These are phyloP conservation scores for Xylariales sp. DNA, from an alignment of 2,329 filamentous ascomycete species.

Conservation along the genomic window DNA sequence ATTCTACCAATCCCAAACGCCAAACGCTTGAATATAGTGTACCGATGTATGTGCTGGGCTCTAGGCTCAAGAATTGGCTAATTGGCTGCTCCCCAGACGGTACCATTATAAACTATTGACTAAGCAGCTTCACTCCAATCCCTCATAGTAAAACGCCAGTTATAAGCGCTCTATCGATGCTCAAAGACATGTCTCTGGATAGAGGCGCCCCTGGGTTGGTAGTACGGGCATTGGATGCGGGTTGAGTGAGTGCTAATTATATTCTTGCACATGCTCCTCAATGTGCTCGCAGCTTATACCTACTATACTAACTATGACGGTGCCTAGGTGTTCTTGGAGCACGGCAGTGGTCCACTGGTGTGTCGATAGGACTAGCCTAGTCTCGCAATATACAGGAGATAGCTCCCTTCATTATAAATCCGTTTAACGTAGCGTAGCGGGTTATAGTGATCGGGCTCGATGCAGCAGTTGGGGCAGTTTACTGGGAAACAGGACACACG, in stretches of 20 bases:
- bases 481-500: neutral
- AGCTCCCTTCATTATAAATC: conserved; percentile 10
- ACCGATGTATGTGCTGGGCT: no score
- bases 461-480: conserved; percentile 8
- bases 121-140: neutral
- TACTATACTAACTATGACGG: neutral
- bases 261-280: neutral
- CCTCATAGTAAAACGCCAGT: neutral
- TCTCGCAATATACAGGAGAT: neutral
- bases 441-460: conserved; percentile 6
- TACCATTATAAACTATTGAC: neutral
- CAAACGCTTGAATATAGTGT: neutral
- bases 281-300: neutral
- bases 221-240: neutral
- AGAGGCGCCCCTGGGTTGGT: neutral
- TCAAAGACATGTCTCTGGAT: neutral
- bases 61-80: neutral
- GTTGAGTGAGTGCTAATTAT: neutral
- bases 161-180: neutral
- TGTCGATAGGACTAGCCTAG: neutral
- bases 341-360: neutral
- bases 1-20: conserved; percentile 10
- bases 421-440: neutral
- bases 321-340: neutral
- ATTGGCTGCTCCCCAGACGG: neutral